Evolutionary conservation across 2,329 filamentous ascomycete genomes (phyloP).

Genomic region (Calonectria pseudoturangicola): DNA sequence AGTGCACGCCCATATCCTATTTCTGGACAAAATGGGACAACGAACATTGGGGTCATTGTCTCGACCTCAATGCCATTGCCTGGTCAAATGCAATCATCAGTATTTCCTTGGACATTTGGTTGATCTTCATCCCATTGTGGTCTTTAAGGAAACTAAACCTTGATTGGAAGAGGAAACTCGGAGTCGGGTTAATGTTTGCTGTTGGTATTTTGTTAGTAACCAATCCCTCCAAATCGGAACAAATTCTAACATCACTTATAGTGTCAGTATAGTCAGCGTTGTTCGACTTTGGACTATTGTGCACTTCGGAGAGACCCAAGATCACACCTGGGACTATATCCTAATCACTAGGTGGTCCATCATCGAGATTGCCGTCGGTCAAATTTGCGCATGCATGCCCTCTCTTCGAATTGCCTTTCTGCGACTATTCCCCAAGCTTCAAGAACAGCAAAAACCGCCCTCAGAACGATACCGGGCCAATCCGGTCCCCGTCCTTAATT

Average conservation of each 20-base stretch:
- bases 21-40: constrained; percentile 70
- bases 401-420: neutral
- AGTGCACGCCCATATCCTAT: constrained; percentile 66
- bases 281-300: neutral
- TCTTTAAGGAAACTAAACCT: constrained; percentile 60
- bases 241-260: neutral
- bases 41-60: constrained; percentile 64
- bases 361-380: neutral
- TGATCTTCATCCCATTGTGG: constrained; percentile 51
- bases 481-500: neutral
- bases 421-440: neutral
- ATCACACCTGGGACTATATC: constrained; percentile 3
- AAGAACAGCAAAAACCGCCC: neutral
- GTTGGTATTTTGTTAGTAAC: constrained; percentile 13
- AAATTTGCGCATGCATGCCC: constrained; percentile 11
- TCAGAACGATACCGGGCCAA: neutral
- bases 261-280: neutral
- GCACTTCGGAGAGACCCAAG: neutral
- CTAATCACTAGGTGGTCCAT: neutral
- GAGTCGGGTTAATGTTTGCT: constrained; percentile 63
- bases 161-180: constrained; percentile 63
- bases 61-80: constrained; percentile 64
- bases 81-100: constrained; percentile 68
- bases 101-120: constrained; percentile 67
- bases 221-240: neutral